Conservation (phyloP, 2,329 filamentous ascomycete genomes). For the Paraphaeosphaeria minitans region DNA sequence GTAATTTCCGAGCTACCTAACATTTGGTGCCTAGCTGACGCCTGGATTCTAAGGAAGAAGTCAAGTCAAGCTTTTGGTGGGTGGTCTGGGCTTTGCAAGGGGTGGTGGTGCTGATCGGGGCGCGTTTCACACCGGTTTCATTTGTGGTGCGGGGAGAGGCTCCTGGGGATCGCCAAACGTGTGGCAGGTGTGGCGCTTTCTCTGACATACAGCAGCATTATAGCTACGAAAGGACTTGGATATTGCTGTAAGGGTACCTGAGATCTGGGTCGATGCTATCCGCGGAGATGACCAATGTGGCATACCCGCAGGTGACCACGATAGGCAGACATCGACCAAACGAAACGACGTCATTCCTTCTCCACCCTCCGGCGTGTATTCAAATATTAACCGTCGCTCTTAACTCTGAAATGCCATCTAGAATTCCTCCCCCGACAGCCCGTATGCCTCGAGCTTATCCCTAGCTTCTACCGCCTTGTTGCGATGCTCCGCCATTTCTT, state of each 20-base stretch:
- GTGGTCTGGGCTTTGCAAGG: not conserved
- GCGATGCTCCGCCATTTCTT: not conserved
- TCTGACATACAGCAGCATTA: not conserved
- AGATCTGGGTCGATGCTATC: not conserved
- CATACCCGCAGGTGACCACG: too few species aligned
- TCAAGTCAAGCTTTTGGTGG: constrained; percentile 12
- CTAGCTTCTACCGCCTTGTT: not conserved
- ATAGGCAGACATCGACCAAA: too few species aligned
- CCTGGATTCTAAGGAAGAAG: constrained; percentile 10
- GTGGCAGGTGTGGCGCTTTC: not conserved
- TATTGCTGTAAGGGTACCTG: not conserved
- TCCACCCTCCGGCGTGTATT: too few species aligned
- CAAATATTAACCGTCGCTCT: too few species aligned
- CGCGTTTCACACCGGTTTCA: constrained; percentile 13
- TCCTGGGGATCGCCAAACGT: constrained; percentile 3
- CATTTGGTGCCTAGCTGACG: constrained; percentile 4
- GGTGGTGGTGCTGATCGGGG: not conserved
- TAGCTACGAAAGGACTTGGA: not conserved
- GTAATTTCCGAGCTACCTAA: not conserved
- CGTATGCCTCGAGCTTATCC: not conserved
- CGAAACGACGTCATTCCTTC: too few species aligned
- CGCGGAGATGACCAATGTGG: not conserved
- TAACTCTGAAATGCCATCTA: too few species aligned
- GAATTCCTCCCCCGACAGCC: not conserved
- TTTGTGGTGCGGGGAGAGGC: not conserved